Evolutionary conservation across 306 rosid genomes (phyloP).

Genomic region (Quercus cerris): DNA sequence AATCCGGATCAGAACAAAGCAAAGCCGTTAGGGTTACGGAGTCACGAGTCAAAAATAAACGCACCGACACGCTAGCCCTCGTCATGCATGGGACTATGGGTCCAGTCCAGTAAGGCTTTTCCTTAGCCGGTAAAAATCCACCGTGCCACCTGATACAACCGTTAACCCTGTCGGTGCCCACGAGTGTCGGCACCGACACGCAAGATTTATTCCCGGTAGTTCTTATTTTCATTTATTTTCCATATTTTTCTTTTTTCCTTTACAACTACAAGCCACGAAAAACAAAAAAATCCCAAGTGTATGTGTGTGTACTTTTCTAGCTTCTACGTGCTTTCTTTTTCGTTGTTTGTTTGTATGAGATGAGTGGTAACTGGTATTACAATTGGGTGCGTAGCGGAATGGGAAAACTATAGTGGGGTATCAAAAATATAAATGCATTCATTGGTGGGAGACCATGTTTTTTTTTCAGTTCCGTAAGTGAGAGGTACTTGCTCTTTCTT

Average conservation of each 20-base stretch:
- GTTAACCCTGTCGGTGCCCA: conserved; percentile 17
- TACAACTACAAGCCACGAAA: conserved; percentile 1
- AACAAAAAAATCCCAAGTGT: background rate
- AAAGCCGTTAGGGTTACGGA: background rate
- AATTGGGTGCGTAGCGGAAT: conserved; percentile 11
- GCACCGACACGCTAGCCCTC: conserved; percentile 20
- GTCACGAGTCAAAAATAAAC: conserved; percentile 19
- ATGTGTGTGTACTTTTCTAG: too few relatives aligned
- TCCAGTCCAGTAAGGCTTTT: background rate
- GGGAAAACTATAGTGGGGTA: background rate
- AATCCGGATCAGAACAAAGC: background rate
- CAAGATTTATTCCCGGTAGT: conserved; percentile 42
- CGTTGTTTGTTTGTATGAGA: background rate
- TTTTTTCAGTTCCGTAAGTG: conserved; percentile 1
- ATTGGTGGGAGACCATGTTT: conserved; percentile 7
- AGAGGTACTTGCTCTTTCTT: background rate
- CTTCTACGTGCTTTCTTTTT: conserved; percentile 13
- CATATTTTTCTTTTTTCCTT: background rate
- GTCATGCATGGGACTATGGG: conserved; percentile 8
- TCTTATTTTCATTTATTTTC: background rate
- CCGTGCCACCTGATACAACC: conserved; percentile 16
- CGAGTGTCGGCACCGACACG: conserved; percentile 77
- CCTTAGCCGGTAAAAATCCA: conserved; percentile 8
- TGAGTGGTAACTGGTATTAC: background rate
- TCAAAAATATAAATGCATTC: background rate